phyloP scores from a whole-genome alignment of 2,329 filamentous ascomycete species.

The Aspergillus puulaauensis region DNA sequence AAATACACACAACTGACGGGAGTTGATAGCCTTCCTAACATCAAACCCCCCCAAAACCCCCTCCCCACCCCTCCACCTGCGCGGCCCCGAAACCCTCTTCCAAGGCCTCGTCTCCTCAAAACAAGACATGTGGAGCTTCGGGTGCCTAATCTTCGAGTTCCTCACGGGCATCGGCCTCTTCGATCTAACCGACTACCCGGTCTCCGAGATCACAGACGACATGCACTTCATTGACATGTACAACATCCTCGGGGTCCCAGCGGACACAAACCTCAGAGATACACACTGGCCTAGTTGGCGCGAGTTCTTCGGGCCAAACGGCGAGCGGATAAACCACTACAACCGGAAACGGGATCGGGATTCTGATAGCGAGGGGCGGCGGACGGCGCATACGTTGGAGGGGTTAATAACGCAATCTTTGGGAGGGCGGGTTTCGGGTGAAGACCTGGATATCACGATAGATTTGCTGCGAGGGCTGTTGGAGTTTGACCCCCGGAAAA shows the following conservation, averaged over 20 bases:
- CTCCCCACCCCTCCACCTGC: neutral
- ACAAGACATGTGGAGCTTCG: slow-evolving; percentile 11
- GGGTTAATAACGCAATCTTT: neutral
- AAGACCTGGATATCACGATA: neutral
- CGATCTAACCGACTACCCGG: neutral
- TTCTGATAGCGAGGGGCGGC: neutral
- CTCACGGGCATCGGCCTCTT: slow-evolving; percentile 1
- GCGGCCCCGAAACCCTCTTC: slow-evolving; percentile 6
- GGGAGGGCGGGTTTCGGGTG: neutral
- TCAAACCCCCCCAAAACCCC: neutral
- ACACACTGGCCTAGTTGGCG: slow-evolving; percentile 1
- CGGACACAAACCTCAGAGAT: neutral
- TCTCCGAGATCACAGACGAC: neutral
- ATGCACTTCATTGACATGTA: slow-evolving; percentile 9
- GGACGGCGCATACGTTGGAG: neutral
- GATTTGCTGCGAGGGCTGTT: neutral
- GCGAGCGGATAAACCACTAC: neutral
- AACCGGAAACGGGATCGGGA: neutral
- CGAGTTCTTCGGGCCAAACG: neutral
- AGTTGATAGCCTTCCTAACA: neutral
- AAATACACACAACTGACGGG: neutral
- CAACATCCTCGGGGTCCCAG: neutral
- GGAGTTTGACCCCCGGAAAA: neutral
- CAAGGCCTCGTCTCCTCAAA: neutral
- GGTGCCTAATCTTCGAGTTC: slow-evolving; percentile 6